Base-by-base conservation (phyloP, 2,329 filamentous ascomycete genomes). In the Apiospora aurea region DNA sequence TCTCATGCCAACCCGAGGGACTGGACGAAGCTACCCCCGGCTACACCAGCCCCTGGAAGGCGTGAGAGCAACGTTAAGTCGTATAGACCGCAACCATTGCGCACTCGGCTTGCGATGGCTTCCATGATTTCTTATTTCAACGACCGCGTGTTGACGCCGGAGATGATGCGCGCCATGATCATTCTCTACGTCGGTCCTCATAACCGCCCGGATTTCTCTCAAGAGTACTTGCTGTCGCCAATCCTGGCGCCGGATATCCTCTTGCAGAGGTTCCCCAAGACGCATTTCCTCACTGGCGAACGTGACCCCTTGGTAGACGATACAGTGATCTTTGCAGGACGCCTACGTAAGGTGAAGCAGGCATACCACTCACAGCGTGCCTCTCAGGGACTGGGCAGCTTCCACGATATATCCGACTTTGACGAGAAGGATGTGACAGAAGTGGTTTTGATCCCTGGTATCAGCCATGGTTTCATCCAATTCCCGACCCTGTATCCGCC, bases 161-260 rank as follows among this genome's bases (percentile, higher is more conserved):
- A 99, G 82, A 97, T 98, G 94, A 98, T 98, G 93, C 93, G 96
- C 44, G 94, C 95, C 74, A 98, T 99, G 95, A 97, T 99, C 75
- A 97, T 99, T 75, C 87, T 99, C 4, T 99, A 99, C 81, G 93
- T 99, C 71, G 96, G 96, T 0, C 95, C 95, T 0, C 93, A 98
- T 80, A 94, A 96, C 81, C 92, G 95, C 0, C 96, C 96, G 0
- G 95, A 98, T 80, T 98, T 99, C 81, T 90, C 90, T 41, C 94
- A 93, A 8, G 96, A 99, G 81, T 98, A 95, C 80, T 88, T 97
- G 0, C 89, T 99, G 2, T 97, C 94, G 0, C 96, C 96, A 0
- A 91, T 98, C 0, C 88, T 98, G 0, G 95, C 96, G 0, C 96
- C 96, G 0, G 96, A 98, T 75, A 86, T 89, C 0, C 86, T 98